Percentiles rank a stretch among this genome's conserved stretches.
phyloP scores from a whole-genome alignment of 2,329 filamentous ascomycete genomes.

The Phaeosphaeriaceae sp. region DNA sequence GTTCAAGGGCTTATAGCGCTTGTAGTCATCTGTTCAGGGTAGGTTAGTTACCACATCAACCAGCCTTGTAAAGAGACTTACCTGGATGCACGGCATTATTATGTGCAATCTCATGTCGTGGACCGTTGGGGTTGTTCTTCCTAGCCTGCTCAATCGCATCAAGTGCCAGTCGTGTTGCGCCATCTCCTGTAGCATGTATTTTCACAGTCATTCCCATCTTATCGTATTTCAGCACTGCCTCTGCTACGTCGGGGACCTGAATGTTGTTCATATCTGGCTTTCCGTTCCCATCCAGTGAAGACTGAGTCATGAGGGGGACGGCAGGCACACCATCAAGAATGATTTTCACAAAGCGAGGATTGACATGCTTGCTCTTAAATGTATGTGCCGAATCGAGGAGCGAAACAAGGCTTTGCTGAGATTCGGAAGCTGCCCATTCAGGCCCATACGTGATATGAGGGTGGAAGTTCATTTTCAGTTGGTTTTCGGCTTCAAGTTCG shows the following conservation, averaged over 20 bases:
- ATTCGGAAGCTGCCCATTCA: conserved; percentile 13
- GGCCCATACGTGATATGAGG: conserved; percentile 19
- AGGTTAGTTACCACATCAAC: not conserved
- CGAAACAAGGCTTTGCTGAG: conserved; percentile 16
- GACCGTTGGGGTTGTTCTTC: conserved; percentile 29
- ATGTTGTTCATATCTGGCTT: conserved; percentile 30
- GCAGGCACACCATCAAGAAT: conserved; percentile 45
- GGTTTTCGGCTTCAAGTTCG: conserved; percentile 33
- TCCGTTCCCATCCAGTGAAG: conserved; percentile 31
- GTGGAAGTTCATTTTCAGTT: conserved; percentile 29
- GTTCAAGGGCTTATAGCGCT: conserved; percentile 33
- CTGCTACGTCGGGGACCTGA: conserved; percentile 21
- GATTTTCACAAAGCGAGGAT: conserved; percentile 45
- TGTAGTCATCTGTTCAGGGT: conserved; percentile 27
- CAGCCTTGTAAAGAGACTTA: conserved; percentile 1
- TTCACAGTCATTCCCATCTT: conserved; percentile 41
- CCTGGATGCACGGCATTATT: conserved; percentile 26
- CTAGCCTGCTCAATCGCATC: conserved; percentile 37
- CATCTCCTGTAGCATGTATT: conserved; percentile 42
- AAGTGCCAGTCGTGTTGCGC: conserved; percentile 37
- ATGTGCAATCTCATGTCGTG: conserved; percentile 45
- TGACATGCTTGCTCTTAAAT: conserved; percentile 34
- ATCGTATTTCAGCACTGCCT: conserved; percentile 39
- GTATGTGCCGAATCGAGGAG: conserved; percentile 31
- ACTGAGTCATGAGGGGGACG: conserved; percentile 38